Conservation (phyloP, 2,329 filamentous ascomycete genomes). For the Tolypocladium tundrense region DNA sequence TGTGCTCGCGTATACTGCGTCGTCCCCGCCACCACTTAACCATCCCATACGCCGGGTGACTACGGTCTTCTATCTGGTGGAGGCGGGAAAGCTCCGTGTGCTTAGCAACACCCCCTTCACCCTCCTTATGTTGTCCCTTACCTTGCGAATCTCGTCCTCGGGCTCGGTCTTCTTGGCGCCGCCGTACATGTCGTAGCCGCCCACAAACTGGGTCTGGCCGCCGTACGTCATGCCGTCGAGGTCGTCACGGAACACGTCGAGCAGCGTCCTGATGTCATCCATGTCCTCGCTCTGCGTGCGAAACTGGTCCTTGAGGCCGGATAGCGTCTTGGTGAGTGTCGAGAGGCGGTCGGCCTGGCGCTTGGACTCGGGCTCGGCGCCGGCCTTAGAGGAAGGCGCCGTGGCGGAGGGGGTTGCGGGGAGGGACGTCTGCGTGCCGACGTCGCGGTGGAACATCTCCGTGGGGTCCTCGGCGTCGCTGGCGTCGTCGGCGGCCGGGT, state of each 20-base stretch:
- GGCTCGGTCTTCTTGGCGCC: constrained; percentile 38
- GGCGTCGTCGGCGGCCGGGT: constrained; percentile 15
- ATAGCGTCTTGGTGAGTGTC: constrained; percentile 30
- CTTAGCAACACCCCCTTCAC: constrained; percentile 72
- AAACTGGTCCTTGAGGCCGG: constrained; percentile 31
- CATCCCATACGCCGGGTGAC: not conserved
- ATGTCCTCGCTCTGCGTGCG: constrained; percentile 34
- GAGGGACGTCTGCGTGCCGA: constrained; percentile 64
- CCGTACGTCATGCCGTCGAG: constrained; percentile 50
- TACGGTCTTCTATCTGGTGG: constrained; percentile 13
- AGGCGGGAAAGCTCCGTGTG: constrained; percentile 59
- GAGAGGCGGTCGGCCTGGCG: constrained; percentile 31
- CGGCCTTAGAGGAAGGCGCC: not conserved
- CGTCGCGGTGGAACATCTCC: constrained; percentile 72
- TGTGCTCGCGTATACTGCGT: not conserved
- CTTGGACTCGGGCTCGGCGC: constrained; percentile 18
- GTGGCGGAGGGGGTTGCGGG: constrained; percentile 9
- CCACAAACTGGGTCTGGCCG: constrained; percentile 23
- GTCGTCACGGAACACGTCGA: constrained; percentile 54
- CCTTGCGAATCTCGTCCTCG: constrained; percentile 61
- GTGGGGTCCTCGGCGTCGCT: constrained; percentile 54
- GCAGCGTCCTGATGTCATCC: constrained; percentile 38
- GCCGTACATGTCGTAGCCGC: constrained; percentile 31
- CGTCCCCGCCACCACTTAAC: not conserved
- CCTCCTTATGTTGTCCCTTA: constrained; percentile 65